phyloP scores from a whole-genome alignment of 2,329 filamentous ascomycete species.

The Ambrosiella xylebori region DNA sequence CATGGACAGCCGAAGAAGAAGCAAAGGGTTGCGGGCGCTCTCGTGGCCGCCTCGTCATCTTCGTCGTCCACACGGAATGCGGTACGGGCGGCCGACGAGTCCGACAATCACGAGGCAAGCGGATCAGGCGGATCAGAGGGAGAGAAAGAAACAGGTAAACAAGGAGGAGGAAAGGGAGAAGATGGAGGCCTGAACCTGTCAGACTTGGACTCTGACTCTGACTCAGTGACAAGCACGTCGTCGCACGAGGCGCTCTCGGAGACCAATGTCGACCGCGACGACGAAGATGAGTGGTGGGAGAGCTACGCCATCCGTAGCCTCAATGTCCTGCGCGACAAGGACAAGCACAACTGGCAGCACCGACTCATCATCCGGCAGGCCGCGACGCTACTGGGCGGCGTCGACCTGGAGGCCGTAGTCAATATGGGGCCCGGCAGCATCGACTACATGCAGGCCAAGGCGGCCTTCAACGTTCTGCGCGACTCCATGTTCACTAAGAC shows the following conservation, averaged over 20 bases:
- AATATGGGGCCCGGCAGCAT: neutral
- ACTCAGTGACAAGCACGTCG: neutral
- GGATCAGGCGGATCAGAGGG: no score
- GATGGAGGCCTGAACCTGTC: neutral
- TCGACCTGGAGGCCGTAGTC: constrained; percentile 10
- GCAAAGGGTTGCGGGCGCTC: constrained; percentile 21
- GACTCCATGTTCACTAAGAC: constrained; percentile 75
- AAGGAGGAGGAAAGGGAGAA: no score
- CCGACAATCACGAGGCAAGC: no score
- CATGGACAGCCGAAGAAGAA: constrained; percentile 16
- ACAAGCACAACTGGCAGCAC: constrained; percentile 92
- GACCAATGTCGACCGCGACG: constrained; percentile 25
- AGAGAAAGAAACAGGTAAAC: no score
- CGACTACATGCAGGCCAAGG: constrained; percentile 48
- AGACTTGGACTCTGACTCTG: neutral
- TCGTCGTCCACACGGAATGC: no score
- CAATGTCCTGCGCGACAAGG: constrained; percentile 43
- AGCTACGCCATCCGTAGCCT: constrained; percentile 35
- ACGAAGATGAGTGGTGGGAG: constrained; percentile 41
- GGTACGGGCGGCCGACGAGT: no score
- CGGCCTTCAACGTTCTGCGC: constrained; percentile 60
- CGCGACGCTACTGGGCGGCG: constrained; percentile 34
- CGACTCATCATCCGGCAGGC: constrained; percentile 67
- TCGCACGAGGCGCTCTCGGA: constrained; percentile 5
- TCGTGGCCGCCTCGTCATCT: no score